phyloP scores from a whole-genome alignment of 2,329 filamentous ascomycete genomes.

The Beauveria sp. region DNA sequence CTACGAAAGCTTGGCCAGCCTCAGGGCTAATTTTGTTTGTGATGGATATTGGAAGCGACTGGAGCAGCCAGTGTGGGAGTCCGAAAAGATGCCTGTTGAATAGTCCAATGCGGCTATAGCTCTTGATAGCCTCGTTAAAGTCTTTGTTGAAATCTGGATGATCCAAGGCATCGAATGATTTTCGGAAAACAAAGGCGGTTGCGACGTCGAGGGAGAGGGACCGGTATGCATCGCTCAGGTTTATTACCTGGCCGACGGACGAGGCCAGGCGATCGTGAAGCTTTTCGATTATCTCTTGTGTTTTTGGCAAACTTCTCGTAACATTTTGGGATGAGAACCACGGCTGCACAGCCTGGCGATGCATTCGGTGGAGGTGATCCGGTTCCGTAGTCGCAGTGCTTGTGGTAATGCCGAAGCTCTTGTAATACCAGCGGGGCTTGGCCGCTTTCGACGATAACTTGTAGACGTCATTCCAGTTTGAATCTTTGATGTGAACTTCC shows the following conservation, averaged over 20 bases:
- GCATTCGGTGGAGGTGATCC: not conserved
- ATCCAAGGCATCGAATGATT: not conserved
- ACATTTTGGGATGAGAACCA: constrained; percentile 1
- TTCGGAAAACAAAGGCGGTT: not conserved
- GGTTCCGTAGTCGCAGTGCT: not conserved
- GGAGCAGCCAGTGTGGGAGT: not conserved
- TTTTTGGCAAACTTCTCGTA: not conserved
- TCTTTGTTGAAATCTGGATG: not conserved
- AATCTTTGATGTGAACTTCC: constrained; percentile 1
- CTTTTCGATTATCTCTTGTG: not conserved
- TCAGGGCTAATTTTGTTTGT: not conserved
- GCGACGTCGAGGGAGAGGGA: constrained; percentile 1
- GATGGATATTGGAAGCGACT: not conserved
- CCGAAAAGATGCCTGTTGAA: not conserved
- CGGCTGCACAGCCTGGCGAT: not conserved
- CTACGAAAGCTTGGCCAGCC: not conserved
- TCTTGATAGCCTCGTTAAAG: not conserved
- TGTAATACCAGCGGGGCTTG: not conserved
- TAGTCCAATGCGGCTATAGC: not conserved
- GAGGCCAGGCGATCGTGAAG: not conserved
- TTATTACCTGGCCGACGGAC: not conserved
- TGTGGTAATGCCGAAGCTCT: not conserved
- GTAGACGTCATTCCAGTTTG: not conserved
- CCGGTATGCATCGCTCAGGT: not conserved
- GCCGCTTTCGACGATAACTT: not conserved